These are phyloP conservation scores for Fusarium siculi DNA, from an alignment of 2,329 filamentous ascomycete genomes.

Conservation along the genomic window DNA sequence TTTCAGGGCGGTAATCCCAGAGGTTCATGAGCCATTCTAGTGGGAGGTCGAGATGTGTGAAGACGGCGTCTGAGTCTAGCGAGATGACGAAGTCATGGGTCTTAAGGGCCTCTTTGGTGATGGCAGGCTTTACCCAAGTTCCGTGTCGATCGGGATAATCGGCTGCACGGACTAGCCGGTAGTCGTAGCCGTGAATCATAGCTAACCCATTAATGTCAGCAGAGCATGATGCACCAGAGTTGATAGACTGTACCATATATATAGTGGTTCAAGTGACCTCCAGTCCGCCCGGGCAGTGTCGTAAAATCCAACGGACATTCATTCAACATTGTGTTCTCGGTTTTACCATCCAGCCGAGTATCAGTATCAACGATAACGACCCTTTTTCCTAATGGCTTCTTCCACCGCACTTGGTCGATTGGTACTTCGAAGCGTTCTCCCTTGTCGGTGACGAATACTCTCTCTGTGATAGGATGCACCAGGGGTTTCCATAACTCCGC, in stretches of 20 bases:
- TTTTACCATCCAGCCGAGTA: neutral
- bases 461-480: neutral
- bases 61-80: slow-evolving; percentile 57
- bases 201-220: slow-evolving; percentile 3
- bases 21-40: slow-evolving; percentile 61
- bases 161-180: slow-evolving; percentile 57
- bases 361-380: slow-evolving; percentile 12
- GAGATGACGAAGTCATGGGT: slow-evolving; percentile 56
- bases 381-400: neutral
- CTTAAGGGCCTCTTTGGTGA: slow-evolving; percentile 51
- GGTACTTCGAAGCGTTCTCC: slow-evolving; percentile 16
- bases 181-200: slow-evolving; percentile 60
- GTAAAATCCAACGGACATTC: neutral
- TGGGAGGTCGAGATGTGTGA: slow-evolving; percentile 55
- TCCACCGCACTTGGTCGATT: slow-evolving; percentile 2
- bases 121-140: slow-evolving; percentile 59
- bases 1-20: slow-evolving; percentile 54
- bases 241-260: slow-evolving; percentile 26
- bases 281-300: slow-evolving; percentile 1
- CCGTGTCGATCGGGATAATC: slow-evolving; percentile 54
- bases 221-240: accelerated
- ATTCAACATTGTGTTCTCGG: slow-evolving; percentile 14
- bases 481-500: slow-evolving; percentile 17
- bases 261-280: slow-evolving; percentile 36
- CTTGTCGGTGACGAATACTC: slow-evolving; percentile 15